Evolutionary conservation across 169 alveolate species (phyloP), one percentile per base, ranked within the genome.

Genomic region (Cryptosporidium canis): DNA sequence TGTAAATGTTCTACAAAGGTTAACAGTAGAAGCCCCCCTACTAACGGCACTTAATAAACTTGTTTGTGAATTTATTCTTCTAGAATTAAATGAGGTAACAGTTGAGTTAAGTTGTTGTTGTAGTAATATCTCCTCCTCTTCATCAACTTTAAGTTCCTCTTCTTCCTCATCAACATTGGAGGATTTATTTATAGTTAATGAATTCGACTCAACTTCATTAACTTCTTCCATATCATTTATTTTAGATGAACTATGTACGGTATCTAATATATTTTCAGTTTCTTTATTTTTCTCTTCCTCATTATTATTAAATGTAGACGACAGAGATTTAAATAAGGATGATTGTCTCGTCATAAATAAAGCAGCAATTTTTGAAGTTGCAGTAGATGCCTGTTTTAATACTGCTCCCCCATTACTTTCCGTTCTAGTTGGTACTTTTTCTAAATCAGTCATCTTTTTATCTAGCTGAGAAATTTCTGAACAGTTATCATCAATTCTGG

Each of bases 21-120:
- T 77, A 3, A 77, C 87, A 27, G 87, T 77, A 24, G 87, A 77
- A 3, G 87, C 77, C 7, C 87, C 87, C 18, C 87, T 55, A 77
- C 87, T 77, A 27, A 77, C 47, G 6, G 87, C 87, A 43, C 87
- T 77, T 41, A 77, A 16, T 61, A 77, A 61, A 58, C 87, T 77
- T 35, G 87, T 39, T 41, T 77, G 87, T 4, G 87, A 77, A 16
- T 77, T 77, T 16, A 77, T 77, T 58, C 87, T 55, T n/a, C 70
- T 33, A 41, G 87, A 58, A 18, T 61, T 77, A 8, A 77, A 44
- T 5, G 87, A 61, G 7, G 21, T 41, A 39, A 61, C 37, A 24
- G 77, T 77, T 35, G 87, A 29, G 14, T 61, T 58, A 9, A 39
- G 44, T 24, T 77, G 87, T 55, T 70, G 84, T 58, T 77, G 84